Base-by-base conservation (phyloP, 176 grass and related monocot species). In the Thalia dealbata region DNA sequence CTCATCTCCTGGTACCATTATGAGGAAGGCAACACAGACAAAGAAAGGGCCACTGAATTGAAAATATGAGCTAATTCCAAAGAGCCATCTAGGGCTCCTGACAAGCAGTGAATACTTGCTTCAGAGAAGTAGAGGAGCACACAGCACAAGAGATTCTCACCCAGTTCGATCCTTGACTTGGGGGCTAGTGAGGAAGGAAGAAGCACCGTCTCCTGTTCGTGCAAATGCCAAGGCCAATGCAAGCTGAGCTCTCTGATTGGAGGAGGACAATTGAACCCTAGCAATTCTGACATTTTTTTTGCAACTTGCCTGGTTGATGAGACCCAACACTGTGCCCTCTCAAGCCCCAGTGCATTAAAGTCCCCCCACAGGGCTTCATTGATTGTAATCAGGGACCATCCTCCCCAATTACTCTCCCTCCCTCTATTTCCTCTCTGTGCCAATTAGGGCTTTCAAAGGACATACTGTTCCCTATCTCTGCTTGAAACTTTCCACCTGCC, bases 301-400 rank as follows among this genome's bases (percentile, higher is more conserved):
- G 8, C 30, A 68, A 68, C 14, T 44, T 43, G 18, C 19, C 22
- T 42, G 65, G 19, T 18, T 2, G 24, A 45, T 68, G 5, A 63
- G 3, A 68, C 21, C 7, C 7, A 44, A 68, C 42, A 43, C 65
- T 35, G 61, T 15, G 61, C 14, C 14, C 13, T 24, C 61, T 64
- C 18, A 68, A 68, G 30, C 8, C 35, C 14, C 65, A 68, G 19
- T 68, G 18, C 65, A 43, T 42, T 45, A 22, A 43, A 18, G 22
- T 22, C 65, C 65, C 42, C 27, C 65, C 65, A 68, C 27, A 43
- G 19, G 65, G 21, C 65, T 68, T 68, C 65, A 68, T 68, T 45
- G 32, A 45, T 68, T 44, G 14, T 30, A 10, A n/a, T 16, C 19
- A 4, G 35, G 38, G 65, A 22, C 38, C 35, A 68, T n/a, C 18